Evolutionary conservation across 768 basidiomycete species (phyloP), one percentile per base, ranked within the genome.

Genomic region (Pleurotus ostreatus): DNA sequence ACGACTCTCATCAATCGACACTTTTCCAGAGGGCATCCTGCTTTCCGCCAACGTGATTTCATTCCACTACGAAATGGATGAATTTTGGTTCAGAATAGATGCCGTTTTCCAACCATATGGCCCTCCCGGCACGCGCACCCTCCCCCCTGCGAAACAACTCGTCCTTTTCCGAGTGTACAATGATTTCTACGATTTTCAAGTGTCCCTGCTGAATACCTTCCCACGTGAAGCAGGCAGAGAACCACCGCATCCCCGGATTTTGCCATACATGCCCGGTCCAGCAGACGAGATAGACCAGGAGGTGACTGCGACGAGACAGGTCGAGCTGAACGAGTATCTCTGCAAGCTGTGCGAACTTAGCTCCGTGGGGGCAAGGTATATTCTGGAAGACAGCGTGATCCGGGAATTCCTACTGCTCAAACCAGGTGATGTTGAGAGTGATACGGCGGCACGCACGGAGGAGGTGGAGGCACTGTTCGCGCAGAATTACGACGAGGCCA

Each of bases 191-290:
- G 92, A 95, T 64, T 98, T 98, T 71, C 97, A 99, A 66, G 89
- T 97, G 55, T 76, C 82, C 4, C 81, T 99, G 20, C 82, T 98
- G 59, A 83, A 94, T 46, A 78, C 81, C 0, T 98, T 95, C 71
- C 94, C 95, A 5, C 81, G 81, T 45, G 97, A 99, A 73, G 97
- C 94, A 12, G 97, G 97, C 18, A 83, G 91, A 13, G 72, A 85
- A 37, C 75, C 82, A 8, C 78, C 78, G 25, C 74, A 83, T 59
- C 78, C 78, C 7, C 81, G 97, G 37, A 88, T 96, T 49, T 75
- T 99, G 23, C 97, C 97, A 1, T 98, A 85, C 71, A 99, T 99
- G 97, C 97, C 97, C 2, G 97, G 97, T 2, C 97, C 95, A 4
- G 83, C 89, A 5, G 79, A 88, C 22, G 74, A 85, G 16, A 93